Percentiles rank a stretch among this genome's conserved stretches.
These are phyloP conservation scores for Helianthus tuberosus DNA, from an alignment of 129 eudicot genomes.

Conservation along the genomic window DNA sequence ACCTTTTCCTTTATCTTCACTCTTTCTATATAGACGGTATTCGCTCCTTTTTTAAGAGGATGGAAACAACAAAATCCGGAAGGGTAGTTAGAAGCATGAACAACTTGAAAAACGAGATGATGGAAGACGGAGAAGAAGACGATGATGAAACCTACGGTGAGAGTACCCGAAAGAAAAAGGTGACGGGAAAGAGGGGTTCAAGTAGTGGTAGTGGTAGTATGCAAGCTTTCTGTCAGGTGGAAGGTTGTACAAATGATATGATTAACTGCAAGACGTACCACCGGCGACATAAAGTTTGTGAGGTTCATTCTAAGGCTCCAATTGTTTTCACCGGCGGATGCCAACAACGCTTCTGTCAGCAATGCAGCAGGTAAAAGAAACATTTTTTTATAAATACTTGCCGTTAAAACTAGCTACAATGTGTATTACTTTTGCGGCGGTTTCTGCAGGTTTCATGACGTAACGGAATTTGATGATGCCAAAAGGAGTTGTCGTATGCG, in stretches of 20 bases:
- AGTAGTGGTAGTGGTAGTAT: constrained; percentile 54
- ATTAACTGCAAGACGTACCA: constrained; percentile 69
- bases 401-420: neutral
- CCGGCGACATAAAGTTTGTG: constrained; percentile 91
- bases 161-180: constrained; percentile 48
- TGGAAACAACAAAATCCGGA: constrained; percentile 60
- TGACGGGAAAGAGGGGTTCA: constrained; percentile 42
- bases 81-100: constrained; percentile 46
- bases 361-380: constrained; percentile 84
- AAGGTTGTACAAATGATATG: constrained; percentile 65
- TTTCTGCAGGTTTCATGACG: constrained; percentile 77
- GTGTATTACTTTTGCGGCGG: constrained; percentile 17
- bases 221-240: constrained; percentile 76
- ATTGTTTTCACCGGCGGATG: constrained; percentile 55
- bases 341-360: constrained; percentile 91
- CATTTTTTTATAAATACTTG: neutral
- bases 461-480: constrained; percentile 78
- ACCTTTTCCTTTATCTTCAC: constrained; percentile 26
- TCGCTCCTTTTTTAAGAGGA: constrained; percentile 27
- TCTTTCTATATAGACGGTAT: constrained; percentile 26
- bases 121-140: constrained; percentile 39
- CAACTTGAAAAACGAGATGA: constrained; percentile 43
- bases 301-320: constrained; percentile 75
- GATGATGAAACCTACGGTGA: constrained; percentile 57
- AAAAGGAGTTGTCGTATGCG: constrained; percentile 97